Evolutionary conservation across 257 asterid species (phyloP).

Genomic region (Misopates orontium): DNA sequence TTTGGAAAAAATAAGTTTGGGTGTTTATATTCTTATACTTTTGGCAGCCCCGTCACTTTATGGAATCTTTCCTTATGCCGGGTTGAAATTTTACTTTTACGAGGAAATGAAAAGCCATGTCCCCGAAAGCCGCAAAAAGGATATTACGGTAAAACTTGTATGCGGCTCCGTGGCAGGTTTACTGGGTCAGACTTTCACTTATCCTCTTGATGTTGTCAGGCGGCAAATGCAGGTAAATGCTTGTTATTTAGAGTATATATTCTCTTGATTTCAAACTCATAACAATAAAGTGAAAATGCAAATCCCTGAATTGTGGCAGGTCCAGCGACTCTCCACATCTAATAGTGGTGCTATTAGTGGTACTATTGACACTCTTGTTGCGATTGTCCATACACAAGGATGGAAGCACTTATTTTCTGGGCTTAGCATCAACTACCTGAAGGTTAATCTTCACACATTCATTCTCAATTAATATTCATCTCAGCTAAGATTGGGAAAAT

Average conservation of each 20-base stretch:
- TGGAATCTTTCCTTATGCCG: slow-evolving; percentile 95
- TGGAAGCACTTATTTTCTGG: slow-evolving; percentile 93
- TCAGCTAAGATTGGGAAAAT: not conserved
- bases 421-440: slow-evolving; percentile 91
- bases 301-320: slow-evolving; percentile 45
- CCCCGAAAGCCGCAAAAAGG: slow-evolving; percentile 67
- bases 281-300: not conserved
- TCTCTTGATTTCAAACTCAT: not conserved
- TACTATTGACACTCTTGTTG: slow-evolving; percentile 59
- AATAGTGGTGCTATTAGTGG: slow-evolving; percentile 49
- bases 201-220: slow-evolving; percentile 92
- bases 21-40: not conserved
- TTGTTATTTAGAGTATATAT: too few relatives aligned
- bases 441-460: slow-evolving; percentile 40
- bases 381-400: slow-evolving; percentile 62
- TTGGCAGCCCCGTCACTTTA: slow-evolving; percentile 84
- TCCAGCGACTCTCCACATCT: slow-evolving; percentile 59
- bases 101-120: slow-evolving; percentile 92
- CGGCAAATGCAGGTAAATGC: slow-evolving; percentile 92
- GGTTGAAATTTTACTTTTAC: slow-evolving; percentile 85
- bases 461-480: slow-evolving; percentile 17
- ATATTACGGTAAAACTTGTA: slow-evolving; percentile 71
- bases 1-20: slow-evolving; percentile 5
- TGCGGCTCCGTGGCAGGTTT: slow-evolving; percentile 96
- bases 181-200: slow-evolving; percentile 92